These are phyloP conservation scores for Chenopodium quinoa DNA, from an alignment of 148 eudicot species.

Conservation along the genomic window DNA sequence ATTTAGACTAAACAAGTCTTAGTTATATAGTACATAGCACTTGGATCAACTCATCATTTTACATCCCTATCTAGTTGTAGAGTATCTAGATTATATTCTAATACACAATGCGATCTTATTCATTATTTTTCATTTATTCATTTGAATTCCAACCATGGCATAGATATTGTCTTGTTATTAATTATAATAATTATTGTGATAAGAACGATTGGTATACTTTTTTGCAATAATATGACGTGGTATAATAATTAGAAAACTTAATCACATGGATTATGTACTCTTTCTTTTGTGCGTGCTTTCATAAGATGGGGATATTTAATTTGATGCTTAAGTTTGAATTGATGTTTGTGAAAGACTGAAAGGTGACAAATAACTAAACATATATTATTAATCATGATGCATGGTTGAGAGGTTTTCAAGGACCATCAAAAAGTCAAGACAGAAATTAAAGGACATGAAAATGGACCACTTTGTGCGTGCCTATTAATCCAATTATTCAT, in stretches of 20 bases:
- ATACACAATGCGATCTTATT: no score
- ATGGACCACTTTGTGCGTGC: not conserved
- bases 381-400: not conserved
- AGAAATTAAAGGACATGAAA: constrained; percentile 18
- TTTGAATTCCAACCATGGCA: no score
- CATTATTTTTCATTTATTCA: no score
- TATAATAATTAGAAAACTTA: constrained; percentile 8
- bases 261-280: constrained; percentile 26
- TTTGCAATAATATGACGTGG: no score
- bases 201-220: no score
- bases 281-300: constrained; percentile 9
- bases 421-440: constrained; percentile 22
- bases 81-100: no score
- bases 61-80: no score
- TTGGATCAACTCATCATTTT: no score
- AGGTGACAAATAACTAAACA: constrained; percentile 35
- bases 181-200: no score
- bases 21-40: no score
- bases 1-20: no score
- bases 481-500: not conserved
- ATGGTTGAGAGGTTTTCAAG: constrained; percentile 32
- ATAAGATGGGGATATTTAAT: constrained; percentile 25
- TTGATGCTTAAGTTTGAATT: constrained; percentile 23
- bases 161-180: no score
- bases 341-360: constrained; percentile 33